Evolutionary conservation across 2,329 filamentous ascomycete genomes (phyloP), one percentile per base, ranked within the genome.

Genomic region (Fusarium zealandicum): DNA sequence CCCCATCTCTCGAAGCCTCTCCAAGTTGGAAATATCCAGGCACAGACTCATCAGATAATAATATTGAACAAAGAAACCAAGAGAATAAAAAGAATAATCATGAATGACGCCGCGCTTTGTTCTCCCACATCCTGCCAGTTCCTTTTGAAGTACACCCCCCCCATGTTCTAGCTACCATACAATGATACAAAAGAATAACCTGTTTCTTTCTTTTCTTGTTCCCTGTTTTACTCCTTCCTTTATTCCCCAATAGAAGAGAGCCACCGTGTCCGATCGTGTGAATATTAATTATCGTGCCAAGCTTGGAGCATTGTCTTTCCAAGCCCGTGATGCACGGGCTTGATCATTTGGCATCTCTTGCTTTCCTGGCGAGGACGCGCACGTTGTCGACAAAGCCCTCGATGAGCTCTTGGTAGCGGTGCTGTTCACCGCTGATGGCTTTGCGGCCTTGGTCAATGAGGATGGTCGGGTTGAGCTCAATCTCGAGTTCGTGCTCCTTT

Each of bases 401-500:
- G 3, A 95, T 83, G 12, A 93, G 73, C 38, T 86, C 82, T 48
- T 84, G 79, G 69, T 89, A 92, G 45, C 81, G 82, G 64, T 87
- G 85, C 6, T 78, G 76, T 49, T 80, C 76, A 2, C 77, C 76
- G 5, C 71, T 72, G 63, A 80, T 76, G 18, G 85, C 81, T 50
- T 80, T 78, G 30, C 77, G 76, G 6, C 88, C 88, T 61, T 93
- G 88, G 10, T 88, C 82, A 39, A 89, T 74, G 12, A 93, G 71
- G n/a, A 81, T 77, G 5, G 73, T 74, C 0, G 88, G 79, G n/a
- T 85, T 79, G 12, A 95, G 72, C 70, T 95, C 91, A 40, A 96
- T 82, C 69, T 96, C 91, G 6, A 95, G 80, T 74, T 96, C 91
- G 68, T 93, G 90, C 60, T 90, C 88, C 64, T 90, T 91, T 50